Percentiles rank a stretch among this genome's conserved stretches.
These are phyloP conservation scores for Colletotrichum caudatum DNA, from an alignment of 2,329 filamentous ascomycete species.

Conservation along the genomic window DNA sequence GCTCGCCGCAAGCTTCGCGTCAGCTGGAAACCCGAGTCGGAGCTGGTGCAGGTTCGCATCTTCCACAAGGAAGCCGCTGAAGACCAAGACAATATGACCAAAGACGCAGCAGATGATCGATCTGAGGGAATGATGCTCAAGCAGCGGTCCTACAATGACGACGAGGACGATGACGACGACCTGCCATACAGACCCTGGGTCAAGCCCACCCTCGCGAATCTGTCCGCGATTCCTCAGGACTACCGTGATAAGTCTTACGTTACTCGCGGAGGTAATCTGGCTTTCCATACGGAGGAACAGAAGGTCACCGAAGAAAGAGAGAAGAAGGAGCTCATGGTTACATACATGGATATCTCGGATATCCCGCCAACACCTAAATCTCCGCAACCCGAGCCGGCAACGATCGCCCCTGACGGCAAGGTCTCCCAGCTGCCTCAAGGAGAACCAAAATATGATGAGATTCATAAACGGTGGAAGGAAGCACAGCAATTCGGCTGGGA, in stretches of 20 bases:
- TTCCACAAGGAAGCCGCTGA: conserved; percentile 81
- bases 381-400: conserved; percentile 54
- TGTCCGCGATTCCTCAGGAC: conserved; percentile 60
- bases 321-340: conserved; percentile 70
- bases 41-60: conserved; percentile 74
- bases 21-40: conserved; percentile 75
- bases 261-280: conserved; percentile 65
- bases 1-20: conserved; percentile 77
- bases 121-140: conserved; percentile 79
- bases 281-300: conserved; percentile 67
- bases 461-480: conserved; percentile 63
- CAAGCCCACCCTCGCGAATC: conserved; percentile 60
- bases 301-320: conserved; percentile 68
- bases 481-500: conserved; percentile 58
- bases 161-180: conserved; percentile 69
- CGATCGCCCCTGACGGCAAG: conserved; percentile 45
- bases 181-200: conserved; percentile 65
- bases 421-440: conserved; percentile 54
- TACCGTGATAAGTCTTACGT: conserved; percentile 62
- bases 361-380: conserved; percentile 70
- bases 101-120: conserved; percentile 78
- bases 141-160: conserved; percentile 60
- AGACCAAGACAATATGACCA: conserved; percentile 76
- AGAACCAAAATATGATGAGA: conserved; percentile 59
- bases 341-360: conserved; percentile 66